Conservation (phyloP, 768 basidiomycete species). For the Kwoniella botswanensis region DNA sequence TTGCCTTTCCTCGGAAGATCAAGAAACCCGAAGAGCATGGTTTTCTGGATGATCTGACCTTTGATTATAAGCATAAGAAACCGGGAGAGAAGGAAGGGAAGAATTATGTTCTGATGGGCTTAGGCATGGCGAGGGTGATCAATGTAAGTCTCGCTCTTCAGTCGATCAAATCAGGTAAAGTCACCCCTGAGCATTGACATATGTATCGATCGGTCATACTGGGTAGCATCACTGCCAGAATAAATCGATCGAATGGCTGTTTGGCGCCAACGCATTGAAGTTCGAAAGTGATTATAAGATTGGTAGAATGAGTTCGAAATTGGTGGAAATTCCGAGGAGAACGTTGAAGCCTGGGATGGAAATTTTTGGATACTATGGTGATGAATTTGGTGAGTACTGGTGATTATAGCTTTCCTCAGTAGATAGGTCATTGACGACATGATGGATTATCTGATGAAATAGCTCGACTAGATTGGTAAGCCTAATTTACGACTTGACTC, state of each 20-base stretch:
- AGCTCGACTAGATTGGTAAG: slow-evolving; percentile 3
- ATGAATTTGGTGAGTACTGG: slow-evolving; percentile 9
- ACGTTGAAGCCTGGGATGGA: slow-evolving; percentile 1
- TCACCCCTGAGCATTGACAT: neutral
- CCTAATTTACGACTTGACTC: neutral
- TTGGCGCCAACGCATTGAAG: neutral
- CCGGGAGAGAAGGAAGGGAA: neutral
- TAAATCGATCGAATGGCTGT: slow-evolving; percentile 2
- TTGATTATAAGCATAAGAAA: slow-evolving; percentile 6
- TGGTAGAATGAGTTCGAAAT: slow-evolving; percentile 7
- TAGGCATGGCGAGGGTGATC: slow-evolving; percentile 16
- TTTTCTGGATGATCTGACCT: slow-evolving; percentile 11
- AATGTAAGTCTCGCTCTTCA: neutral
- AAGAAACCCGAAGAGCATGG: slow-evolving; percentile 2
- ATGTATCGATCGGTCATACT: neutral
- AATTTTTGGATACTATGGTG: slow-evolving; percentile 13
- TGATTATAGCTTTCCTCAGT: neutral
- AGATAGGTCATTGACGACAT: neutral
- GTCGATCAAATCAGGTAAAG: neutral
- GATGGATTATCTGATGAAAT: neutral
- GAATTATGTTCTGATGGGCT: slow-evolving; percentile 4
- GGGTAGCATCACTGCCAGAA: slow-evolving; percentile 4
- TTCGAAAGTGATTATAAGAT: slow-evolving; percentile 4
- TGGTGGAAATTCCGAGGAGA: neutral
- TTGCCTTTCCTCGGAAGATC: slow-evolving; percentile 5